Conservation (phyloP, 2,329 filamentous ascomycete genomes). For the Colletotrichum filicis region DNA sequence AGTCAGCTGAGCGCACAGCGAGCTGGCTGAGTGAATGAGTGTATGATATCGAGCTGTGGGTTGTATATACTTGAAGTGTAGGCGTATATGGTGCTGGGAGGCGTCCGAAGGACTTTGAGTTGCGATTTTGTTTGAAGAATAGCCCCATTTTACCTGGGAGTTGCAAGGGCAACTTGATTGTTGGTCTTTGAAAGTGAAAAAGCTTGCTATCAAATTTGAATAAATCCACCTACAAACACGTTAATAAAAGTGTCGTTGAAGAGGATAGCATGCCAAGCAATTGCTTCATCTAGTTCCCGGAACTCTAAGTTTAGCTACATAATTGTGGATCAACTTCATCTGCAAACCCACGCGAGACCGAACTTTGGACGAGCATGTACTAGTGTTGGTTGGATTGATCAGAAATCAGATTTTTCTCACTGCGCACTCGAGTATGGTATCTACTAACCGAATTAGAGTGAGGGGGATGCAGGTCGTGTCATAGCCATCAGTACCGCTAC, state of each 20-base stretch:
- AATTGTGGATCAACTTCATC: not conserved
- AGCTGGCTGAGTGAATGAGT: not conserved
- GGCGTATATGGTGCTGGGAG: not conserved
- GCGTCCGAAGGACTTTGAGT: not conserved
- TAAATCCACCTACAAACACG: not conserved
- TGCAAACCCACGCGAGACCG: not conserved
- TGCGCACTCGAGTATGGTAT: not conserved
- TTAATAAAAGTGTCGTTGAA: not conserved
- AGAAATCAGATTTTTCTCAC: not conserved
- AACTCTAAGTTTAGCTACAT: not conserved
- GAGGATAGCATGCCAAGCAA: not conserved
- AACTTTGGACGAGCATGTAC: not conserved
- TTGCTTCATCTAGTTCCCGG: not conserved
- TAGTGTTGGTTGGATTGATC: not conserved
- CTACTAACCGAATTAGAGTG: not conserved
- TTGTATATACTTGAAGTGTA: not conserved
- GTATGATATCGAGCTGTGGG: slow-evolving; percentile 1
- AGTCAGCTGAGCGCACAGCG: slow-evolving; percentile 20
- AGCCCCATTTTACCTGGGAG: not conserved
- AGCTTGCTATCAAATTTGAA: not conserved
- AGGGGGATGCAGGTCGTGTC: not conserved
- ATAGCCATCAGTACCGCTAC: not conserved
- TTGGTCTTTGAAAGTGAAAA: not conserved
- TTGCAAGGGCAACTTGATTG: not conserved
- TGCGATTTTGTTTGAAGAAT: too few relatives aligned